Conservation (phyloP, 2,329 filamentous ascomycete species). For the Aspergillus melleus region DNA sequence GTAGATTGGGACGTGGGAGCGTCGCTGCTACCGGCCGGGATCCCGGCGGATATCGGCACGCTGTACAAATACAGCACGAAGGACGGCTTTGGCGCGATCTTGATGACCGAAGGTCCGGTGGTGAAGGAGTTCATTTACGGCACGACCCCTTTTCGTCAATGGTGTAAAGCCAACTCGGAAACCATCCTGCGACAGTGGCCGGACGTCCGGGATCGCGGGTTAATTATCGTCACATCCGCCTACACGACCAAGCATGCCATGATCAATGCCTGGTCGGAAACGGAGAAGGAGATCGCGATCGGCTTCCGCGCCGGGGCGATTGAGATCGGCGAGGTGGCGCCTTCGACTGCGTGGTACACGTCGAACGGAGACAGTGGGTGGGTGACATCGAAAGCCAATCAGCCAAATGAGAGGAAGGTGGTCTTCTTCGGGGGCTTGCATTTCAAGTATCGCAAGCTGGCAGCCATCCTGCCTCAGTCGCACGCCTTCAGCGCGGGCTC, state of each 20-base stretch:
- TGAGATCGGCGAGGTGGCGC: conserved; percentile 5
- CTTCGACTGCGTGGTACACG: conserved; percentile 4
- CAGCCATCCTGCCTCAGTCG: conserved; percentile 1
- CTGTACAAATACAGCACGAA: conserved; percentile 4
- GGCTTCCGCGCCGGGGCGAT: conserved; percentile 2
- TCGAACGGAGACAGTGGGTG: conserved; percentile 3
- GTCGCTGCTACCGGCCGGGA: background rate
- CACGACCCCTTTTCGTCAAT: conserved; percentile 1
- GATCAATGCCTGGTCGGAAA: conserved; percentile 6
- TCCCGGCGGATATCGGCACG: conserved; percentile 2
- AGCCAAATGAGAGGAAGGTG: background rate
- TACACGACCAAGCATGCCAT: conserved; percentile 3
- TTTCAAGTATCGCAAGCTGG: conserved; percentile 5
- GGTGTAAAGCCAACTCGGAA: conserved; percentile 5
- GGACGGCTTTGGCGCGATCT: conserved; percentile 1
- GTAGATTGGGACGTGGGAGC: background rate
- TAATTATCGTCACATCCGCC: conserved; percentile 5
- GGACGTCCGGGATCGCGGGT: conserved; percentile 3
- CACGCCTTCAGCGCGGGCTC: conserved; percentile 4
- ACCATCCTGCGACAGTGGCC: conserved; percentile 2
- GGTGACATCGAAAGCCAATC: background rate
- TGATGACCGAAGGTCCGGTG: conserved; percentile 6
- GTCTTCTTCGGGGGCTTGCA: conserved; percentile 5
- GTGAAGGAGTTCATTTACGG: conserved; percentile 7
- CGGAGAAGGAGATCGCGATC: conserved; percentile 1